A percentile compares a stretch with the other conserved stretches of the same genome.
Conservation (phyloP, 768 basidiomycete species). For the Termitomyces sp. region DNA sequence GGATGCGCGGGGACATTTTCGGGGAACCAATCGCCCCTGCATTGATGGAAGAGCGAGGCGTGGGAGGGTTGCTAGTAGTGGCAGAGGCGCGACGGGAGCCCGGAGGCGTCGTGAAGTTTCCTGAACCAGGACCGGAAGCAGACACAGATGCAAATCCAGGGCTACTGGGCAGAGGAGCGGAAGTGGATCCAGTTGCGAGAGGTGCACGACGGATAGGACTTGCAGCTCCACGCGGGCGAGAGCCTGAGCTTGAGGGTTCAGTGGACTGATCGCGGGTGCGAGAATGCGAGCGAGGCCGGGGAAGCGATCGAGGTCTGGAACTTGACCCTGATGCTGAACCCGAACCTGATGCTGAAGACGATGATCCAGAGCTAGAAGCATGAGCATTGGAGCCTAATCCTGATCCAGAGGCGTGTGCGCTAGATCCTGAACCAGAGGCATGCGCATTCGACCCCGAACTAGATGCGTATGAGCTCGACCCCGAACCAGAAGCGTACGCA, state of each 20-base stretch:
- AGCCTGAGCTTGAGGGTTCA: constrained; percentile 3
- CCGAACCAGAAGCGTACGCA: not conserved
- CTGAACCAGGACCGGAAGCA: not conserved
- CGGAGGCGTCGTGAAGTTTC: constrained; percentile 1
- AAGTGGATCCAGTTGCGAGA: constrained; percentile 5
- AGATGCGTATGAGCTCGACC: not conserved
- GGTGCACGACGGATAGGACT: constrained; percentile 12
- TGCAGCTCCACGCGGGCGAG: not conserved
- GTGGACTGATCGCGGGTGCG: constrained; percentile 8
- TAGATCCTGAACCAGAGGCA: not conserved
- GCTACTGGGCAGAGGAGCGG: constrained; percentile 6
- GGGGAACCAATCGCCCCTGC: not conserved
- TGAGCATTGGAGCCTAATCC: not conserved
- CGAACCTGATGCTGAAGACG: not conserved
- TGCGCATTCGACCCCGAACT: not conserved
- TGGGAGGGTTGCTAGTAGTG: not conserved
- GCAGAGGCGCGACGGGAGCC: constrained; percentile 4
- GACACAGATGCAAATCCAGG: not conserved
- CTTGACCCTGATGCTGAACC: not conserved
- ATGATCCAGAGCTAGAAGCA: not conserved
- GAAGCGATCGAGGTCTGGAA: not conserved
- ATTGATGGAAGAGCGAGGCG: not conserved
- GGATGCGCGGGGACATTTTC: constrained; percentile 7
- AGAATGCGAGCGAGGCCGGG: constrained; percentile 22
- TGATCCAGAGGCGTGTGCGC: not conserved